These are phyloP conservation scores for Colletotrichum acutatum DNA, from an alignment of 2,329 filamentous ascomycete species.

Conservation along the genomic window DNA sequence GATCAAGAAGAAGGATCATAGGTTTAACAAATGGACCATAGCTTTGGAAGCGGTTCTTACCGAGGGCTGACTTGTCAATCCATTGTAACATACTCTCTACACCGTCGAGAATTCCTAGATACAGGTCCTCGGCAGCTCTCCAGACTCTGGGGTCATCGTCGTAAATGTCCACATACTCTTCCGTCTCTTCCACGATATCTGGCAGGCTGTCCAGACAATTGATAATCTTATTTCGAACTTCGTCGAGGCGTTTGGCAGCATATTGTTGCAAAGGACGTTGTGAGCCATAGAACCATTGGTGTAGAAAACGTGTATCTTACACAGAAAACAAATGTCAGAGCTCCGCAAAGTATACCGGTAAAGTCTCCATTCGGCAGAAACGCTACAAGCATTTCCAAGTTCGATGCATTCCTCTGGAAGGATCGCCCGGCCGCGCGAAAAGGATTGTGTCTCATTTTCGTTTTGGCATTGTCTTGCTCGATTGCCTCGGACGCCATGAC, in stretches of 20 bases:
- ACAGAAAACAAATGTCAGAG: slow-evolving; percentile 8
- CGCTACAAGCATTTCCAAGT: slow-evolving; percentile 5
- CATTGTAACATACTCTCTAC: slow-evolving; percentile 11
- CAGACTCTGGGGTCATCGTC: slow-evolving; percentile 9
- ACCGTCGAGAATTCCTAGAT: slow-evolving; percentile 14
- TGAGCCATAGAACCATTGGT: not conserved
- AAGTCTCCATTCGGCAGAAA: slow-evolving; percentile 4
- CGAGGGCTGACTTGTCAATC: slow-evolving; percentile 20
- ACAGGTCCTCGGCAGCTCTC: slow-evolving; percentile 10
- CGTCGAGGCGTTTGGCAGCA: slow-evolving; percentile 4
- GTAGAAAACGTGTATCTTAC: not conserved
- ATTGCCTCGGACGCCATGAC: slow-evolving; percentile 1
- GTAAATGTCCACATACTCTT: slow-evolving; percentile 6
- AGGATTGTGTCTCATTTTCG: not conserved
- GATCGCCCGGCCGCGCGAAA: slow-evolving; percentile 14
- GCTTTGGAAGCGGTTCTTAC: not conserved
- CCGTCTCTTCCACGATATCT: not conserved
- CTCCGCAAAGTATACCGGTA: slow-evolving; percentile 10
- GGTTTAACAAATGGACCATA: rapidly evolving
- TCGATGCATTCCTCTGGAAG: slow-evolving; percentile 4
- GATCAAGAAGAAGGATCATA: not conserved
- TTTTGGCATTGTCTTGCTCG: slow-evolving; percentile 7
- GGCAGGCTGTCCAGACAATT: slow-evolving; percentile 1
- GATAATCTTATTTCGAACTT: slow-evolving; percentile 17
- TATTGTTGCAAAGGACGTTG: not conserved